Evolutionary conservation across 306 rosid species (phyloP), one percentile per base, ranked within the genome.

Genomic region (Luffa acutangula): DNA sequence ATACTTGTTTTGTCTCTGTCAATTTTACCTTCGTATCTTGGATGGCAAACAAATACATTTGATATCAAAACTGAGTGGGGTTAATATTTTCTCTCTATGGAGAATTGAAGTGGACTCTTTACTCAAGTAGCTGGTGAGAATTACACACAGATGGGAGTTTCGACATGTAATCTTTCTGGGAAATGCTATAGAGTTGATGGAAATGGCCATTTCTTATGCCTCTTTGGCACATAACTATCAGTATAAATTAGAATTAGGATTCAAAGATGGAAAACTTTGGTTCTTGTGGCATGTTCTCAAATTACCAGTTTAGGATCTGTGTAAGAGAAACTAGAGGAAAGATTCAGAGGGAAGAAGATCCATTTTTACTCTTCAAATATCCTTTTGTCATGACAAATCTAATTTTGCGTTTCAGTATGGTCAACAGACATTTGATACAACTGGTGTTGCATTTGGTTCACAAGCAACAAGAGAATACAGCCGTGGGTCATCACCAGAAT

Each of bases 401-500:
- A 85, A 78, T 83, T 86, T 25, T 45, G 74, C 21, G 72, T 87
- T 52, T 72, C 93, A 88, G 93, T 90, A 82, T 80, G 90, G 90
- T 74, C 92, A 86, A 75, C 98, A 94, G 77, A 74, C 96, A 76
- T 94, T 88, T 41, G 97, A 89, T 58, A 75, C 88, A 37, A 69
- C 82, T 70, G 88, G 90, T 51, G 75, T 92, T 79, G 88, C 92
- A 41, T 92, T 89, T 39, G 82, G 86, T 34, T 86, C 96, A 63
- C 97, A 92, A 84, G 88, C 92, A 49, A 59, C 90, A 42, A 86
- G 97, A 88, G 96, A 92, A 59, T 90, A 85, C 64, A 88, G 88
- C 81, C 89, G 92, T 1, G 93, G 94, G 36, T 84, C 94, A 39
- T 90, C 98, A 4, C 96, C 98, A 0, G 93, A 94, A 57, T 94